Base-by-base conservation (phyloP, 1,284 basidiomycete genomes). In the Mycena citricolor region DNA sequence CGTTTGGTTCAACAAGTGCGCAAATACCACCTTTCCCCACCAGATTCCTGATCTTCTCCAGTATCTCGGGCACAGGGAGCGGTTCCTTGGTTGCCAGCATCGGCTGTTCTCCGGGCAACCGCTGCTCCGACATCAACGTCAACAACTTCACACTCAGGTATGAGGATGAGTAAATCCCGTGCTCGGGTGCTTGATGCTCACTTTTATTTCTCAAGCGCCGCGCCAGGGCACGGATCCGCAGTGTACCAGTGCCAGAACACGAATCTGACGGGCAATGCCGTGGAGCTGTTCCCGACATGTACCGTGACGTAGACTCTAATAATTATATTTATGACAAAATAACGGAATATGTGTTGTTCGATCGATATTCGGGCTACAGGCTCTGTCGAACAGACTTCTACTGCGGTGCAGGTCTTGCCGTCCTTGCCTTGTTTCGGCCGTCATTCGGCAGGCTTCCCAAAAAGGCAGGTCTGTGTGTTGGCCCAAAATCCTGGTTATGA, bases 31-130 rank as follows among this genome's bases (percentile, higher is more conserved):
- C 22, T 10, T 36, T 22, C 5, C 17, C 14, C 30, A 14, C 28
- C 36, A 17, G 11, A 51, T 25, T 26, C 11, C 4, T 26, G 25
- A n/a, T 20, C 24, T 61, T 62, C 52, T 43, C 39, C 47, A 74
- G 76, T 51, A 72, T 81, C 42, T 70, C 73, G n/a, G 81, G 81
- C 1, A 79, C 76, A 14, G 73, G 76, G 2, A 78, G 76, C 3
- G 69, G 71, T 32, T 60, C 70, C 3, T 68, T 70, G 2, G 79
- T 82, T 4, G 80, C 76, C 5, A 66, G 68, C 4, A 62, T 83
- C 26, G 61, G 67, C 24, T 83, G 81, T 58, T 82, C 79, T 22
- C 69, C 75, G 5, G 69, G 71, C 56, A 59, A 59, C 21, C 66
- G 70, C 21, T 80, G 77, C 64, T 68, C 55, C 26, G 59, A 76